Base-by-base conservation (phyloP, 169 alveolate species). In the Haemoproteus tartakovskyi region DNA sequence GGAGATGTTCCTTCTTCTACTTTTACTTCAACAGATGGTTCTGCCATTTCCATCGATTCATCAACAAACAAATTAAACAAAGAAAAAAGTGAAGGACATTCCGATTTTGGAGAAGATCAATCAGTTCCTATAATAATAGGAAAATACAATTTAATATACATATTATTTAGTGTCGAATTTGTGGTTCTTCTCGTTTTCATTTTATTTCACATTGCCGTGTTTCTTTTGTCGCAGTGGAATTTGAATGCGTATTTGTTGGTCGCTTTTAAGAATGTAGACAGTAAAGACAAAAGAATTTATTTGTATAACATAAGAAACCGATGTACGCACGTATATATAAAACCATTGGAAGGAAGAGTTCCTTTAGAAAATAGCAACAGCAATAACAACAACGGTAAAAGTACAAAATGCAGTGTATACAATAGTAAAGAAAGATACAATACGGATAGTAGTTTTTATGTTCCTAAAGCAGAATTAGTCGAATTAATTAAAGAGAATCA, bases 301-400 rank as follows among this genome's bases (percentile, higher is more conserved):
- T 8, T 67, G 9, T 67, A 67, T 27, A 67, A 67, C 16, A 21
- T 67, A 33, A 26, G 41, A 8, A 36, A 67, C 14, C 12, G 27
- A 18, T 67, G 82, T 36, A 67, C 82, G 19, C 82, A 67, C 29
- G 70, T 67, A 36, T 67, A 54, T 41, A 67, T 67, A n/a, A 56
- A 67, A 30, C 82, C 82, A 16, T 30, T 16, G 19, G 21, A 27
- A 22, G 26, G 5, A 14, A 21, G 19, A n/a, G n/a, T n/a, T n/a
- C n/a, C n/a, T n/a, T n/a, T n/a, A n/a, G n/a, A n/a, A n/a, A n/a
- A n/a, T n/a, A n/a, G n/a, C n/a, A n/a, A n/a, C n/a, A n/a, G n/a
- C n/a, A n/a, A n/a, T n/a, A n/a, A n/a, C n/a, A n/a, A n/a, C n/a
- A n/a, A n/a, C n/a, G n/a, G n/a, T n/a, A n/a, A n/a, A n/a, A n/a